A percentile compares a stretch with the other conserved stretches of the same genome.
These are phyloP conservation scores for Colletotrichum camelliae DNA, from an alignment of 2,329 filamentous ascomycete genomes.

Conservation along the genomic window DNA sequence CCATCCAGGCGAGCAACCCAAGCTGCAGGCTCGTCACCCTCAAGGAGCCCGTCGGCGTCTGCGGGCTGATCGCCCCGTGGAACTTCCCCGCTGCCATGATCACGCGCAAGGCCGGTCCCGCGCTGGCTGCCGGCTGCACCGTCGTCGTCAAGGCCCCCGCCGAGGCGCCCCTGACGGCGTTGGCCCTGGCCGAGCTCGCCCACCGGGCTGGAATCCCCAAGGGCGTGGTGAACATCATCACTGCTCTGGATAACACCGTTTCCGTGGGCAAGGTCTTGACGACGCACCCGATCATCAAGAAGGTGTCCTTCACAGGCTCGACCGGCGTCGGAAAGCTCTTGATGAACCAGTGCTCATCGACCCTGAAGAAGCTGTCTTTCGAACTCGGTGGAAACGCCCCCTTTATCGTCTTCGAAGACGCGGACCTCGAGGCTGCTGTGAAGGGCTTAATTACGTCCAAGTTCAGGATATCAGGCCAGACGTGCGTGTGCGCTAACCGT, in stretches of 20 bases:
- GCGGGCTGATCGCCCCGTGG: constrained; percentile 78
- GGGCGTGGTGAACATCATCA: constrained; percentile 78
- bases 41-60: constrained; percentile 78
- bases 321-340: constrained; percentile 75
- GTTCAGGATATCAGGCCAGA: constrained; percentile 67
- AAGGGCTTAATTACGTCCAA: constrained; percentile 59
- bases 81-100: constrained; percentile 62
- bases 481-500: constrained; percentile 70
- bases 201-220: constrained; percentile 78
- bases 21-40: constrained; percentile 66
- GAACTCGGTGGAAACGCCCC: constrained; percentile 73
- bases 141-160: constrained; percentile 71
- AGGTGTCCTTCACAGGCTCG: constrained; percentile 81
- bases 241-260: constrained; percentile 50
- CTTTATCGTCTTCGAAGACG: constrained; percentile 68
- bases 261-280: constrained; percentile 68
- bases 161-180: constrained; percentile 69
- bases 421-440: constrained; percentile 70
- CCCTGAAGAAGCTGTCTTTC: constrained; percentile 69
- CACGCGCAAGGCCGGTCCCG: constrained; percentile 78
- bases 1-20: constrained; percentile 63
- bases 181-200: constrained; percentile 72
- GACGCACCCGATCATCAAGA: constrained; percentile 73
- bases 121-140: constrained; percentile 69
- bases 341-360: constrained; percentile 75